These are phyloP conservation scores for Cladosporium sp. DNA, from an alignment of 2,329 filamentous ascomycete genomes.

Conservation along the genomic window DNA sequence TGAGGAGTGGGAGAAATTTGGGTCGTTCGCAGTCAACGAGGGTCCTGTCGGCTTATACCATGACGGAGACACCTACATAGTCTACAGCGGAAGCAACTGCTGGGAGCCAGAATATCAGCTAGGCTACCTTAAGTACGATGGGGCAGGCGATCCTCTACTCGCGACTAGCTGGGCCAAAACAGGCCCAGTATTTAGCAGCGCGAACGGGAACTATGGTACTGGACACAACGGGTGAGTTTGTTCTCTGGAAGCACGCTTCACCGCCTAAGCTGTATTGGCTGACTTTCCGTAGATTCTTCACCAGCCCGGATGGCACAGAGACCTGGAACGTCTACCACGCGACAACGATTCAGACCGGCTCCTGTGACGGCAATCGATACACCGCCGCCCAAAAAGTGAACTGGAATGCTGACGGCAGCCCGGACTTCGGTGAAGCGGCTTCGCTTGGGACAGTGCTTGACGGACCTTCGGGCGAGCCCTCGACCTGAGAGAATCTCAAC, in stretches of 20 bases:
- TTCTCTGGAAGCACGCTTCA: not conserved
- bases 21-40: slow-evolving; percentile 47
- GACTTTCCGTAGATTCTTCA: slow-evolving; percentile 45
- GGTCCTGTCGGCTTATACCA: slow-evolving; percentile 50
- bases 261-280: not conserved
- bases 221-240: slow-evolving; percentile 41
- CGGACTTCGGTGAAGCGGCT: slow-evolving; percentile 43
- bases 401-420: slow-evolving; percentile 46
- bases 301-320: slow-evolving; percentile 48
- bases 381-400: slow-evolving; percentile 49
- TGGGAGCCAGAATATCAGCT: slow-evolving; percentile 51
- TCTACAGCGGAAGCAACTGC: slow-evolving; percentile 52
- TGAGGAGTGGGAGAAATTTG: slow-evolving; percentile 45
- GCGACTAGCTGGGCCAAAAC: slow-evolving; percentile 47
- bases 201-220: slow-evolving; percentile 52
- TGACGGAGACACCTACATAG: slow-evolving; percentile 47
- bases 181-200: slow-evolving; percentile 46
- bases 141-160: slow-evolving; percentile 40
- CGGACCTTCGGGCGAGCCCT: slow-evolving; percentile 16
- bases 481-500: not conserved
- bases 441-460: slow-evolving; percentile 22
- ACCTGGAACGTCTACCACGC: slow-evolving; percentile 54
- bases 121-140: slow-evolving; percentile 49
- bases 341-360: slow-evolving; percentile 42
- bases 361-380: slow-evolving; percentile 49